These are phyloP conservation scores for Annona squamosa DNA, from an alignment of 164 flowering plant species.

Conservation along the genomic window DNA sequence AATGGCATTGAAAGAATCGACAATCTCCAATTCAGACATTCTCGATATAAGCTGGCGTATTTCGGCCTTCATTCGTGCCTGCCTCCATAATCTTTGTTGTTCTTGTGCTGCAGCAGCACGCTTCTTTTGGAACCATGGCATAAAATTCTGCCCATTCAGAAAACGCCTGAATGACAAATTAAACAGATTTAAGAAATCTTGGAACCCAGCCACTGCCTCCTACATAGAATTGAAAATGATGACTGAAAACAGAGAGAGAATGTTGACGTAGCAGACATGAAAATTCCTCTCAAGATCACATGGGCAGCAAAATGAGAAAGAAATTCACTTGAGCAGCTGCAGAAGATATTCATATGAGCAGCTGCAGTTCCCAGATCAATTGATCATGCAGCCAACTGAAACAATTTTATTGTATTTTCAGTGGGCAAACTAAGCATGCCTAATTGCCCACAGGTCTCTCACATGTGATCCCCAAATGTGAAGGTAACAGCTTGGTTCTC, in stretches of 20 bases:
- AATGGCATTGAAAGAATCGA: slow-evolving; percentile 84
- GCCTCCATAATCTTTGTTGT: slow-evolving; percentile 83
- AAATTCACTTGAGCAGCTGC: too few species aligned
- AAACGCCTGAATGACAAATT: slow-evolving; percentile 51
- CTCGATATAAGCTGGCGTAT: slow-evolving; percentile 50
- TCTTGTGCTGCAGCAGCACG: slow-evolving; percentile 87
- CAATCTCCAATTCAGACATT: slow-evolving; percentile 83
- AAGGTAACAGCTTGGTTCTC: too few species aligned
- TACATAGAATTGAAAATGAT: background rate
- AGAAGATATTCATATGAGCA: too few species aligned
- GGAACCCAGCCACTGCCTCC: background rate
- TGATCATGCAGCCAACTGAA: too few species aligned
- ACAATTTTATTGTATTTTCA: too few species aligned
- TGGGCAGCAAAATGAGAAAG: background rate
- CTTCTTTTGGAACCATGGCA: slow-evolving; percentile 93
- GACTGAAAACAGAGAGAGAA: too few species aligned
- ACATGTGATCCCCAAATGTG: too few species aligned
- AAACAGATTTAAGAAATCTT: background rate
- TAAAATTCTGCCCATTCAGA: slow-evolving; percentile 73
- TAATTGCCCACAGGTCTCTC: too few species aligned
- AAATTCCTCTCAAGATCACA: background rate
- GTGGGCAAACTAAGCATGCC: too few species aligned
- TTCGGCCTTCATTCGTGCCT: slow-evolving; percentile 77
- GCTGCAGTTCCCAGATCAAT: too few species aligned
- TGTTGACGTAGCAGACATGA: too few species aligned